Evolutionary conservation across 179 eudicot species (phyloP), one percentile per base, ranked within the genome.

Genomic region (Beta corolliflora): DNA sequence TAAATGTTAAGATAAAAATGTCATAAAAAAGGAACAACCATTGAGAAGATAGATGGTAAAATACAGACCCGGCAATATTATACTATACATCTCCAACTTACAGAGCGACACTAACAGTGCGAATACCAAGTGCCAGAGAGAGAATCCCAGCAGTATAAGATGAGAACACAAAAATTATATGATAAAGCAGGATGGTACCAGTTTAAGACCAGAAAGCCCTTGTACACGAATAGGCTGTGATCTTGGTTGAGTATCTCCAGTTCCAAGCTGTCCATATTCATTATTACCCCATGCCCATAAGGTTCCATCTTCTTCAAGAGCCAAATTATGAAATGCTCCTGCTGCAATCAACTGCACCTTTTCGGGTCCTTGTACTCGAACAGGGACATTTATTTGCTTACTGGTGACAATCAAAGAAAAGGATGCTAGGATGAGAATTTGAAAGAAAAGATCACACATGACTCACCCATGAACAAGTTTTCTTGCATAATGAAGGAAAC

Each of bases 161-260:
- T 9, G 9, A 46, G 78, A 50, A 55, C 71, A 29, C 18, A 8
- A 10, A 9, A 63, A 74, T 19, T 71, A 56, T 61, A 67, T 54
- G 36, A 46, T n/a, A 48, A 69, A 53, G 77, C 88, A 48, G 44
- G 25, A 25, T 19, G 21, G 9, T 16, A 96, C 98, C 98, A 96
- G 76, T 53, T 87, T 88, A 77, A 92, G 95, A 79, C 88, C 97
- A 81, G 93, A 87, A 46, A 94, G 90, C 70, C 97, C 97, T 81
- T 94, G 94, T 36, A 96, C 98, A 48, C 87, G 90, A 86, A 94
- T 83, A 69, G 98, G 99, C 82, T 92, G 97, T 77, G 99, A 94
- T 88, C 98, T 88, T 67, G 99, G 99, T 86, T 96, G 99, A 79
- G 99, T 96, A 87, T 96, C 99, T 59, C 98, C 99, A 6, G 98